phyloP scores from a whole-genome alignment of 1,284 basidiomycete genomes.

The Ganoderma leucocontextum region DNA sequence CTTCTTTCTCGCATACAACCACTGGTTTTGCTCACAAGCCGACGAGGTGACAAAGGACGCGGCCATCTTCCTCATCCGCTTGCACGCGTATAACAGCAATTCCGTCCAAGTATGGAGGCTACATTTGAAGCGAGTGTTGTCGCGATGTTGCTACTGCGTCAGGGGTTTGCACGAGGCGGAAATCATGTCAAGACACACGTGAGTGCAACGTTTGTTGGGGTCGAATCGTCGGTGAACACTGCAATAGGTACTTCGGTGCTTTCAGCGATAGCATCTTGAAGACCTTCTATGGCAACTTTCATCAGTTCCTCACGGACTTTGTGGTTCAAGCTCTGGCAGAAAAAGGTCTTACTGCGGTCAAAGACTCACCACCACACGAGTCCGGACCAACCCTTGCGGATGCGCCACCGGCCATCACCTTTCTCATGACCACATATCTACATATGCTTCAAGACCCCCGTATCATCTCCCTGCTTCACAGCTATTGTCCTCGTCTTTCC shows the following conservation, averaged over 20 bases:
- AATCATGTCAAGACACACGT: conserved; percentile 70
- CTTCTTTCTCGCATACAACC: conserved; percentile 38
- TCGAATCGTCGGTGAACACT: not conserved
- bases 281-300: conserved; percentile 72
- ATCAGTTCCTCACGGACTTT: conserved; percentile 68
- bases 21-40: conserved; percentile 79
- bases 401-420: conserved; percentile 59
- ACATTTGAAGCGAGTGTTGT: conserved; percentile 62
- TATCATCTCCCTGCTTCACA: conserved; percentile 56
- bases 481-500: conserved; percentile 46
- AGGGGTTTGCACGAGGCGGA: conserved; percentile 72
- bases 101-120: conserved; percentile 71
- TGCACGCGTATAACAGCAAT: conserved; percentile 78
- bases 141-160: conserved; percentile 73
- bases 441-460: conserved; percentile 61
- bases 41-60: conserved; percentile 60
- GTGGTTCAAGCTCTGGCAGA: conserved; percentile 55
- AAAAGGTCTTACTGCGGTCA: conserved; percentile 41
- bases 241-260: conserved; percentile 69
- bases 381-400: conserved; percentile 45
- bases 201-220: conserved; percentile 40
- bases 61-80: conserved; percentile 80
- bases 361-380: conserved; percentile 27
- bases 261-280: conserved; percentile 58
- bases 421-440: conserved; percentile 75